Evolutionary conservation across 1,139 yeast species (phyloP).

Genomic region (Pichia sp.): DNA sequence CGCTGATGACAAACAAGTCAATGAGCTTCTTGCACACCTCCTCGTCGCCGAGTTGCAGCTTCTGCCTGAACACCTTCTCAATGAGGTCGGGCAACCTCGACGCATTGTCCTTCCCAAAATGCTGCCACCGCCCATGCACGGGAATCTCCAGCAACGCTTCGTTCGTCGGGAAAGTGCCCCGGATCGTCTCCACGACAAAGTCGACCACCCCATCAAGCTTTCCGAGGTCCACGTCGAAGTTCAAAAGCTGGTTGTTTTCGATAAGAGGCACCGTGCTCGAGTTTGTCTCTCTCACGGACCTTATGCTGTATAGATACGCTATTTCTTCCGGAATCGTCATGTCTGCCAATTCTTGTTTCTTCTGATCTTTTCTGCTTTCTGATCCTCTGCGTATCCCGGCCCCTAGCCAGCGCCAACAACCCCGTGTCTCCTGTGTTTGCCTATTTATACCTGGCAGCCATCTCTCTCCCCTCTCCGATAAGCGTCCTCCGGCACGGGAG

Average conservation of each 20-base stretch:
- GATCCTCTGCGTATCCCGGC: background rate
- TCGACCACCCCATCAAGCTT: slow-evolving; percentile 39
- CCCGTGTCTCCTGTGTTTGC: background rate
- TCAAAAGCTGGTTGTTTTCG: slow-evolving; percentile 33
- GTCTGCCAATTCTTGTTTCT: background rate
- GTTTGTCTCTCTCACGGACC: slow-evolving; percentile 50
- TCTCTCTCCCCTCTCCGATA: background rate
- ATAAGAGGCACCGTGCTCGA: slow-evolving; percentile 39
- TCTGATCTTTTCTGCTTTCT: background rate
- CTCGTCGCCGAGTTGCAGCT: slow-evolving; percentile 27
- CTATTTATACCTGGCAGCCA: background rate
- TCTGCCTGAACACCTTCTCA: slow-evolving; percentile 9
- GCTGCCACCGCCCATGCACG: slow-evolving; percentile 63
- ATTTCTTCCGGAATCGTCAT: slow-evolving; percentile 17
- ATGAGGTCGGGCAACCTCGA: slow-evolving; percentile 41
- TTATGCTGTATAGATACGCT: slow-evolving; percentile 40
- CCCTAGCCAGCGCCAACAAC: background rate
- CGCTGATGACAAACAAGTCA: slow-evolving; percentile 54
- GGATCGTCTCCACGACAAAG: slow-evolving; percentile 39
- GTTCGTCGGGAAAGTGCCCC: slow-evolving; percentile 26
- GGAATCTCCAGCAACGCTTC: slow-evolving; percentile 39
- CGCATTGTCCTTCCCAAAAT: slow-evolving; percentile 46
- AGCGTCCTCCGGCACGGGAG: background rate
- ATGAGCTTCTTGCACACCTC: slow-evolving; percentile 46
- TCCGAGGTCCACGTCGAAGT: slow-evolving; percentile 42